Conservation (phyloP, 1,139 yeast genomes). For the Yamadazyma friedrichii region DNA sequence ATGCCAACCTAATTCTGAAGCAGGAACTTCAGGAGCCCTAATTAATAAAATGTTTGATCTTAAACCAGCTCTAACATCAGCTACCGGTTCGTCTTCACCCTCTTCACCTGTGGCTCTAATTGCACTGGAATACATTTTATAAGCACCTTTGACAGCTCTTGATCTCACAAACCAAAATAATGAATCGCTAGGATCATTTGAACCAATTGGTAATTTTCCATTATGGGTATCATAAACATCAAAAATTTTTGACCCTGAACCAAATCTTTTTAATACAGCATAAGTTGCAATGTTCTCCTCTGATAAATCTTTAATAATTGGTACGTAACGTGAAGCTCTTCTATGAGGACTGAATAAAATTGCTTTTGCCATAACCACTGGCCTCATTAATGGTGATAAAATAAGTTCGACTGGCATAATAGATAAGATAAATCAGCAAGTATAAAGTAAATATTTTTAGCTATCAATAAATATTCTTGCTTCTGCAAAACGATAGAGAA, state of each 20-base stretch:
- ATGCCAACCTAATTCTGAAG: constrained; percentile 64
- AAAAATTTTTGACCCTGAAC: constrained; percentile 55
- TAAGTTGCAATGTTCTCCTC: constrained; percentile 34
- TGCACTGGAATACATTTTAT: constrained; percentile 50
- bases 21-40: constrained; percentile 46
- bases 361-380: constrained; percentile 55
- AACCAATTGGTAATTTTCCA: constrained; percentile 34
- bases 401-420: constrained; percentile 59
- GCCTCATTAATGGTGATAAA: constrained; percentile 59
- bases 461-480: too few species aligned
- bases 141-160: constrained; percentile 64
- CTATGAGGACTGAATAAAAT: constrained; percentile 58
- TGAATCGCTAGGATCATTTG: constrained; percentile 37
- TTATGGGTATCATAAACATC: constrained; percentile 51
- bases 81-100: constrained; percentile 56
- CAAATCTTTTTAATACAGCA: constrained; percentile 52
- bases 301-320: constrained; percentile 47
- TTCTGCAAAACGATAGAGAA: too few species aligned
- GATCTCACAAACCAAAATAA: constrained; percentile 56
- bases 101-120: constrained; percentile 38
- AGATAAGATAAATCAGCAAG: not conserved
- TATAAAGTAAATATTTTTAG: too few species aligned
- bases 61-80: constrained; percentile 58
- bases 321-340: constrained; percentile 54
- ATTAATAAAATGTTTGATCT: constrained; percentile 56